Conservation (phyloP, 2,329 filamentous ascomycete genomes). For the Cylindrodendrum hubeiense region DNA sequence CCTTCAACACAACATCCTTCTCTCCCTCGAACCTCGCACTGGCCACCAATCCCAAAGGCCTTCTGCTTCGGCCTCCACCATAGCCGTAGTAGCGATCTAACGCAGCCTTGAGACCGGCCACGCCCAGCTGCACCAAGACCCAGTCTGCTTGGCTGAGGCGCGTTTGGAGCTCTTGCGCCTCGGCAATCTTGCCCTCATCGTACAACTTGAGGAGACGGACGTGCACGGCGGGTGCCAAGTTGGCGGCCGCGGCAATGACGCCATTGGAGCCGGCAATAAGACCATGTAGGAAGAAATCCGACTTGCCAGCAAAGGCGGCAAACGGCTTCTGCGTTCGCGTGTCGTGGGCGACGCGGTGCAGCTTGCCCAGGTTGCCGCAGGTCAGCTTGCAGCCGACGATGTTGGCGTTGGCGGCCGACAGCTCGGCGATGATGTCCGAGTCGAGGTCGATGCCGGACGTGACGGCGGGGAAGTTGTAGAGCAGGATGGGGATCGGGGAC, state of each 20-base stretch:
- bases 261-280: slow-evolving; percentile 22
- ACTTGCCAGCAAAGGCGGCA: slow-evolving; percentile 20
- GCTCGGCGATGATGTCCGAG: slow-evolving; percentile 63
- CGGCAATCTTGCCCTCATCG: slow-evolving; percentile 19
- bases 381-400: slow-evolving; percentile 25
- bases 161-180: slow-evolving; percentile 15
- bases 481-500: slow-evolving; percentile 69
- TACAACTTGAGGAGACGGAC: slow-evolving; percentile 20
- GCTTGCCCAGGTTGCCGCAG: slow-evolving; percentile 21
- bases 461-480: slow-evolving; percentile 75
- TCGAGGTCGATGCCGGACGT: slow-evolving; percentile 69
- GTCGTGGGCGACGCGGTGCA: slow-evolving; percentile 21
- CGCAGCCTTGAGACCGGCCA: slow-evolving; percentile 14
- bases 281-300: slow-evolving; percentile 21
- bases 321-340: not conserved
- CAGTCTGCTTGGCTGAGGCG: slow-evolving; percentile 18
- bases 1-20: slow-evolving; percentile 17
- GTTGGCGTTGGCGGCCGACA: slow-evolving; percentile 17
- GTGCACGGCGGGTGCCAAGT: slow-evolving; percentile 14
- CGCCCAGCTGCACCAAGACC: slow-evolving; percentile 17
- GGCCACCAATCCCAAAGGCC: slow-evolving; percentile 21
- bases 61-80: slow-evolving; percentile 23
- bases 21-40: slow-evolving; percentile 26
- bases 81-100: slow-evolving; percentile 14
- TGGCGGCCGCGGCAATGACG: slow-evolving; percentile 18